Percentiles rank a stretch among this genome's conserved stretches.
Evolutionary conservation across 192 early-diverging fungal genomes (phyloP).

Genomic region (Backusella psychrophila): DNA sequence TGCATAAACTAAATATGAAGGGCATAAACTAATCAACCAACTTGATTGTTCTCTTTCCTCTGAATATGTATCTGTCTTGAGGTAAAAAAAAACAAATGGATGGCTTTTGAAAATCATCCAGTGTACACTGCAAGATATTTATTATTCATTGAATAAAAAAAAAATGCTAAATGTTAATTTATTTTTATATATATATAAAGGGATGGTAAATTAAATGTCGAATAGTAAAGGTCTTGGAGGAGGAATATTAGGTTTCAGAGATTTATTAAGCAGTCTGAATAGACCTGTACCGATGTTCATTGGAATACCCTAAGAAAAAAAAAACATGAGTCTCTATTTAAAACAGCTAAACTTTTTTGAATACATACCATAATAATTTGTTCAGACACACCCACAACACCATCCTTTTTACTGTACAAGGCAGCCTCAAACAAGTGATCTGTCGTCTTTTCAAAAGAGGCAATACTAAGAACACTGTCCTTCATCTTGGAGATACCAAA

Average conservation of each 20-base stretch:
- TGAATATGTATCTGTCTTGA: too few species aligned
- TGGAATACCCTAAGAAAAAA: constrained; percentile 66
- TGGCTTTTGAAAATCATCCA: too few species aligned
- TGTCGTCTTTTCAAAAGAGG: constrained; percentile 99
- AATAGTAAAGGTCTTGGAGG: constrained; percentile 51
- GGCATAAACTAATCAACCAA: too few species aligned
- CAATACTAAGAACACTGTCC: constrained; percentile 98
- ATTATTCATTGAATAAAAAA: not conserved
- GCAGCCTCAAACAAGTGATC: constrained; percentile 99
- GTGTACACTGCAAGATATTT: not conserved
- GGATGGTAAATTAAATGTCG: constrained; percentile 35
- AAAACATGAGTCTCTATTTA: too few species aligned
- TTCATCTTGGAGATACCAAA: constrained; percentile 99
- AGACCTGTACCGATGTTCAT: constrained; percentile 97
- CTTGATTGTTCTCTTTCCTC: too few species aligned
- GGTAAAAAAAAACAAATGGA: too few species aligned
- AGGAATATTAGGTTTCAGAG: constrained; percentile 51
- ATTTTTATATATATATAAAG: not conserved
- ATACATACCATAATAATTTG: constrained; percentile 97
- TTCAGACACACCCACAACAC: constrained; percentile 94
- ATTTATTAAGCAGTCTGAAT: constrained; percentile 80
- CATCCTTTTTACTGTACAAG: constrained; percentile 91
- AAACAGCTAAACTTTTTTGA: too few species aligned
- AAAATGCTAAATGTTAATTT: not conserved
- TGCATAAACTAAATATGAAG: too few species aligned